Evolutionary conservation across 2,329 filamentous ascomycete genomes (phyloP).

Genomic region (Endothia cerciana): DNA sequence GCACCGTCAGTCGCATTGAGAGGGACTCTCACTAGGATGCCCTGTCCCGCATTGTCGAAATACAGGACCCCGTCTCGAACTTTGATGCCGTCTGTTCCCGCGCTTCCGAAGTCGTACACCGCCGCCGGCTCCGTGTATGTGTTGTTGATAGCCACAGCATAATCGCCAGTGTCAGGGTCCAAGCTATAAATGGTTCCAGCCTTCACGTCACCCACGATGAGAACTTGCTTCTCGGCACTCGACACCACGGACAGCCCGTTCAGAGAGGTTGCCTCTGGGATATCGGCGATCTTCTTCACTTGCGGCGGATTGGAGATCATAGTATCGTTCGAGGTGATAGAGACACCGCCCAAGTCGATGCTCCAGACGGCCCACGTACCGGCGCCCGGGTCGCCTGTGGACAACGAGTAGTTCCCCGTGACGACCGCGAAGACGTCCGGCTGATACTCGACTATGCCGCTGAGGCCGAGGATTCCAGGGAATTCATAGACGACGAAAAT

Average conservation of each 20-base stretch:
- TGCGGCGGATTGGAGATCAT: constrained; percentile 22
- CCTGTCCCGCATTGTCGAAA: constrained; percentile 35
- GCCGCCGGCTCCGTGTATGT: constrained; percentile 30
- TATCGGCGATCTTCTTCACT: constrained; percentile 31
- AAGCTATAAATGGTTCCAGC: constrained; percentile 33
- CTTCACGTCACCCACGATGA: constrained; percentile 33
- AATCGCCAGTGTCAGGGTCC: constrained; percentile 32
- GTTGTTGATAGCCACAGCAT: constrained; percentile 34
- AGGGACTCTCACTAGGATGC: constrained; percentile 31
- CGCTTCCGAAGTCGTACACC: constrained; percentile 25
- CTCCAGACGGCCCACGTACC: constrained; percentile 34
- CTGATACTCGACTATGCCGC: constrained; percentile 42
- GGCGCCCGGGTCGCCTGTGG: constrained; percentile 24
- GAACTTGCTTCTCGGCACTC: constrained; percentile 28
- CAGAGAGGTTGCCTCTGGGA: constrained; percentile 34
- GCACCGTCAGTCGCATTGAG: constrained; percentile 29
- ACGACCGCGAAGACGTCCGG: constrained; percentile 40
- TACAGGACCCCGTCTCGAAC: constrained; percentile 33
- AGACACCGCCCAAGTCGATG: constrained; percentile 32
- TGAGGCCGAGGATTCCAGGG: constrained; percentile 32
- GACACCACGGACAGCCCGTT: constrained; percentile 35
- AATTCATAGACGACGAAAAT: constrained; percentile 38
- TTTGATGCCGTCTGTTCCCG: constrained; percentile 36
- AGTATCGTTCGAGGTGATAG: constrained; percentile 30
- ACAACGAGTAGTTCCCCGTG: constrained; percentile 33